A percentile compares a stretch with the other conserved stretches of the same genome.
Conservation (phyloP, 2,329 filamentous ascomycete species). For the Samsoniella hepiali region DNA sequence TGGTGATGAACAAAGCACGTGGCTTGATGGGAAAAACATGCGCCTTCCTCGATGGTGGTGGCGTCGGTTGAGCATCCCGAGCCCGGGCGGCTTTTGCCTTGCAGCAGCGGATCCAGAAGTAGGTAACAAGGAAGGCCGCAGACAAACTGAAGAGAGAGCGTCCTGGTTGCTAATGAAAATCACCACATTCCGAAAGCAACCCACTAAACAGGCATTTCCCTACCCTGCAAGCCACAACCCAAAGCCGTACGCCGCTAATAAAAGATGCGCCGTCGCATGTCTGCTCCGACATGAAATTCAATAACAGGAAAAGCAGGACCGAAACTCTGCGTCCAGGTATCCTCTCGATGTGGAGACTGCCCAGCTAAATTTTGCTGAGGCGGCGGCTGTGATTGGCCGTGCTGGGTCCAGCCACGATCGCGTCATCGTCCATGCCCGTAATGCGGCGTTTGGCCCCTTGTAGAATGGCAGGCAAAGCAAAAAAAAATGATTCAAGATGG, state of each 20-base stretch:
- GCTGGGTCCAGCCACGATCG: constrained; percentile 23
- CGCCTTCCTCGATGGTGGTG: too few species aligned
- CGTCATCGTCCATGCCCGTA: constrained; percentile 25
- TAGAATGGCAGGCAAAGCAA: constrained; percentile 4
- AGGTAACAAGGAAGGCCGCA: too few species aligned
- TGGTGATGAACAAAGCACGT: too few species aligned
- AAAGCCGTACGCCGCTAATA: neutral
- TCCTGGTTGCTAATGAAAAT: too few species aligned
- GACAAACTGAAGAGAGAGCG: too few species aligned
- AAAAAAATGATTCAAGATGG: neutral
- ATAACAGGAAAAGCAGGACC: neutral
- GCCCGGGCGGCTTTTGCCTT: too few species aligned
- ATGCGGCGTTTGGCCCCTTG: constrained; percentile 5
- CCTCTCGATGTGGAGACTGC: neutral
- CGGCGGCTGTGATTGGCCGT: constrained; percentile 21
- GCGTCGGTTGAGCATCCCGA: neutral
- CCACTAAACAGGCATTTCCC: neutral
- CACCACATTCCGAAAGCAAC: too few species aligned
- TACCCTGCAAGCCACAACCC: neutral
- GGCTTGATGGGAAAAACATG: too few species aligned
- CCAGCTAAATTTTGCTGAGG: constrained; percentile 20
- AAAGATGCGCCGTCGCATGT: too few species aligned
- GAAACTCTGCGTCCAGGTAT: neutral
- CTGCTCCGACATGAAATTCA: neutral
- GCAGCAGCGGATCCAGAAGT: neutral